Evolutionary conservation across 768 basidiomycete genomes (phyloP).

Genomic region (Podaxis sp.): DNA sequence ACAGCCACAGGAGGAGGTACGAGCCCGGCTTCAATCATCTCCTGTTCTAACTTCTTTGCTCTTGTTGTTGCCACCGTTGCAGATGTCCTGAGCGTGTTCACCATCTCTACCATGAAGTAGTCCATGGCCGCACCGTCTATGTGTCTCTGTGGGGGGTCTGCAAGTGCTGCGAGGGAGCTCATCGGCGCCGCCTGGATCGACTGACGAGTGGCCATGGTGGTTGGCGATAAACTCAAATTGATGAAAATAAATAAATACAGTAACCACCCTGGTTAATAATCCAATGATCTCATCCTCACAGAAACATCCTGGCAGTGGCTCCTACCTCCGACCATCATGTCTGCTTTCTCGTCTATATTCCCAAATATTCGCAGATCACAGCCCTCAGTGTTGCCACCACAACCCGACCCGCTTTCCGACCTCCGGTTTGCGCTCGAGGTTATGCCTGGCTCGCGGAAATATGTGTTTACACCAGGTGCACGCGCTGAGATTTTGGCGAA

Average conservation of each 20-base stretch:
- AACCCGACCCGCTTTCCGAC: constrained; percentile 45
- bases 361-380: constrained; percentile 14
- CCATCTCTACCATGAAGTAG: constrained; percentile 83
- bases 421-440: constrained; percentile 77
- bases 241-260: too few relatives aligned
- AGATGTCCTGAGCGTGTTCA: constrained; percentile 71
- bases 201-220: too few relatives aligned
- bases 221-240: too few relatives aligned
- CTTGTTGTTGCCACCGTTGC: constrained; percentile 69
- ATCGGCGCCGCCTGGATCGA: background rate
- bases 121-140: constrained; percentile 75
- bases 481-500: constrained; percentile 79
- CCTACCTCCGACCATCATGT: constrained; percentile 2
- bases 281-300: too few relatives aligned
- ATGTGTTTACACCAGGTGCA: constrained; percentile 68
- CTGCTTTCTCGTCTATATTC: constrained; percentile 11
- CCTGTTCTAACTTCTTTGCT: constrained; percentile 65
- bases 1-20: constrained; percentile 48
- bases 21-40: constrained; percentile 79
- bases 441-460: constrained; percentile 78
- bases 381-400: constrained; percentile 1
- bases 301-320: too few relatives aligned
- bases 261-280: too few relatives aligned
- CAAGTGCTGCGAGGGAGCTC: constrained; percentile 40
- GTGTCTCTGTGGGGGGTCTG: constrained; percentile 52